Evolutionary conservation across 2,329 filamentous ascomycete genomes (phyloP).

Genomic region (Fusarium dlaminii): DNA sequence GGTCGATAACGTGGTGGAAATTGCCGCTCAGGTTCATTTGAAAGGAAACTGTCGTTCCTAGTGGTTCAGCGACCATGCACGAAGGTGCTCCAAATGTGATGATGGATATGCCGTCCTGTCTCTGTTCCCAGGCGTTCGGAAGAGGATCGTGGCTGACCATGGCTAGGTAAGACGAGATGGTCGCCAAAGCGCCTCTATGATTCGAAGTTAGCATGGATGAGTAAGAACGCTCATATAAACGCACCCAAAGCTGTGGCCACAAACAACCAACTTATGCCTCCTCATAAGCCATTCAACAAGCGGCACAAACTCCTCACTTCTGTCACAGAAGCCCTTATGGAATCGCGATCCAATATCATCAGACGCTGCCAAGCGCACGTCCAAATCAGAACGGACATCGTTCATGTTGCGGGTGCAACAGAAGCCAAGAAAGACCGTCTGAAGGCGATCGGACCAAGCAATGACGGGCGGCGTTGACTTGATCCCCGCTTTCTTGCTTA

Average conservation of each 20-base stretch:
- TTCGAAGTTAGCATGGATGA: fast-evolving
- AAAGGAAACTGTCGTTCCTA: neutral
- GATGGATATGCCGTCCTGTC: neutral
- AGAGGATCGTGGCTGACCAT: neutral
- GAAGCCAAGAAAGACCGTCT: neutral
- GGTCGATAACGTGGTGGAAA: neutral
- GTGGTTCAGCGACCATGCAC: neutral
- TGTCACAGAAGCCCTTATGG: neutral
- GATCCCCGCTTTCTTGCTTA: neutral
- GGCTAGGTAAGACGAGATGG: neutral
- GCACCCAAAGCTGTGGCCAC: slow-evolving; percentile 1
- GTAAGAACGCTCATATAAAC: fast-evolving
- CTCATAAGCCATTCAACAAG: neutral
- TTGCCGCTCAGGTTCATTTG: neutral
- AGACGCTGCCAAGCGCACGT: neutral
- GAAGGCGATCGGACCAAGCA: neutral
- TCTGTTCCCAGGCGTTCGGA: neutral
- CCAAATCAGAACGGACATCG: neutral
- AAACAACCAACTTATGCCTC: neutral
- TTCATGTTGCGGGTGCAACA: neutral
- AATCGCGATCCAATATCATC: neutral
- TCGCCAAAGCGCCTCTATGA: neutral
- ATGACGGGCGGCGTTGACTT: neutral
- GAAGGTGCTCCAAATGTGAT: neutral
- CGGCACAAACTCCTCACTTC: neutral